Conservation (phyloP, 176 grass and related monocot genomes). For the Musa acuminata region DNA sequence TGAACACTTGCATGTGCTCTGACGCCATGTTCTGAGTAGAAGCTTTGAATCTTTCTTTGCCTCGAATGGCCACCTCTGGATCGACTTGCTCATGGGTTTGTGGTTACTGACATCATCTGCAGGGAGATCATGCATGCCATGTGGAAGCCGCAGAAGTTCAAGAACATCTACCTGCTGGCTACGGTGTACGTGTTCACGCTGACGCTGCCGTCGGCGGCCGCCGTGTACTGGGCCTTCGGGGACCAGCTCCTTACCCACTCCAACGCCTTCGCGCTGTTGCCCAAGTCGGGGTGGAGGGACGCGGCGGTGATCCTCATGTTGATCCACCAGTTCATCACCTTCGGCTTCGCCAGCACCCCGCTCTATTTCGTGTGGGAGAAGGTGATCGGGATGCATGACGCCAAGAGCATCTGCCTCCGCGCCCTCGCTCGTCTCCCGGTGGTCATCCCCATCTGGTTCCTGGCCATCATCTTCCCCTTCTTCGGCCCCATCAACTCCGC, state of each 20-base stretch:
- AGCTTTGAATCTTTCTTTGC: not conserved
- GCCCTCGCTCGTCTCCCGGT: slow-evolving; percentile 19
- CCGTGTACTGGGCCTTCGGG: slow-evolving; percentile 73
- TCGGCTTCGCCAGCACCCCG: slow-evolving; percentile 73
- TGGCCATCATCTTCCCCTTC: slow-evolving; percentile 1
- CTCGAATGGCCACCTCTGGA: no score
- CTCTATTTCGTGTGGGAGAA: slow-evolving; percentile 97
- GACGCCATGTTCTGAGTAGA: not conserved
- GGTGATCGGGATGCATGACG: slow-evolving; percentile 46
- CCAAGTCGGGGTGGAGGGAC: slow-evolving; percentile 41
- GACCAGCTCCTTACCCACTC: slow-evolving; percentile 59
- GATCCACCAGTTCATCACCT: slow-evolving; percentile 88
- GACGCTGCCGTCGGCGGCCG: slow-evolving; percentile 56
- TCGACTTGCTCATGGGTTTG: not conserved
- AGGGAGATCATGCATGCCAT: slow-evolving; percentile 85
- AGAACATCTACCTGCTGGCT: slow-evolving; percentile 68
- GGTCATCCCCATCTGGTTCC: slow-evolving; percentile 24
- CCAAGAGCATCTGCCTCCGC: slow-evolving; percentile 26
- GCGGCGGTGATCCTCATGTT: slow-evolving; percentile 63
- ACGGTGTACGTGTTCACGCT: slow-evolving; percentile 73
- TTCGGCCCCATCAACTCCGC: no score
- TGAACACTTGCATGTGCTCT: not conserved
- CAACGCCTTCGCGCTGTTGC: slow-evolving; percentile 61
- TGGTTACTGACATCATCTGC: not conserved
- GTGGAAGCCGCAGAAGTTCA: slow-evolving; percentile 77